Base-by-base conservation (phyloP, 2,329 filamentous ascomycete genomes). In the Colletotrichum coccodes region DNA sequence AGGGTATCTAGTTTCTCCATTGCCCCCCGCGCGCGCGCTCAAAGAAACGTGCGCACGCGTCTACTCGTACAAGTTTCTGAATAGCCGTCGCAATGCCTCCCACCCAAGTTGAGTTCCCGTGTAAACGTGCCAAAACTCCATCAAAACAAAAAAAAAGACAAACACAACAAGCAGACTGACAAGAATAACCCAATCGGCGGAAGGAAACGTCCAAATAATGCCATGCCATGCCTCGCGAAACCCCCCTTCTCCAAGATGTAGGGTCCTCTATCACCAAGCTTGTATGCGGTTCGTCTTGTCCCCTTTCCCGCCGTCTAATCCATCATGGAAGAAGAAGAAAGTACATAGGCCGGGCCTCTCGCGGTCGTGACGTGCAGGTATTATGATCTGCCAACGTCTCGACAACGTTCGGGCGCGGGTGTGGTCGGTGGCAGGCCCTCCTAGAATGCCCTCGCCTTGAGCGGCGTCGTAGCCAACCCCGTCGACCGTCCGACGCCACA, bases 401-500 rank as follows among this genome's bases (percentile, higher is more conserved):
- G 18, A 60, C 34, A 49, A 60, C 60, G 11, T 16, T 68, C 28
- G 65, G n/a, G 47, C 36, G 47, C 34, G 26, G 36, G 50, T 7
- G 34, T 62, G 47, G 34, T 40, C 11, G 63, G 36, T 26, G 30
- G 36, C 18, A 23, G 3, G 54, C 47, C 53, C 28, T 60, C 58
- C 73, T 78, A 82, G 54, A 78, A 77, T 52, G 76, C 72, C 75
- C 80, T 81, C 50, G 80, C 72, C 44, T 78, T 75, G 46, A 71
- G 72, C 38, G 79, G 76, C 63, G 57, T 58, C 32, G 76, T 73
- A 46, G 75, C 71, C 52, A 75, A 67, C 23, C 74, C 73, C 26
- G 75, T 64, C 18, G 74, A 72, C 50, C 79, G 76, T 56, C 75
- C 76, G 40, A 68, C 68, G 21, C 83, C 84, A 72, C 89, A 91